Base-by-base conservation (phyloP, 23 red algal genomes). In the Agarophyton chilense region DNA sequence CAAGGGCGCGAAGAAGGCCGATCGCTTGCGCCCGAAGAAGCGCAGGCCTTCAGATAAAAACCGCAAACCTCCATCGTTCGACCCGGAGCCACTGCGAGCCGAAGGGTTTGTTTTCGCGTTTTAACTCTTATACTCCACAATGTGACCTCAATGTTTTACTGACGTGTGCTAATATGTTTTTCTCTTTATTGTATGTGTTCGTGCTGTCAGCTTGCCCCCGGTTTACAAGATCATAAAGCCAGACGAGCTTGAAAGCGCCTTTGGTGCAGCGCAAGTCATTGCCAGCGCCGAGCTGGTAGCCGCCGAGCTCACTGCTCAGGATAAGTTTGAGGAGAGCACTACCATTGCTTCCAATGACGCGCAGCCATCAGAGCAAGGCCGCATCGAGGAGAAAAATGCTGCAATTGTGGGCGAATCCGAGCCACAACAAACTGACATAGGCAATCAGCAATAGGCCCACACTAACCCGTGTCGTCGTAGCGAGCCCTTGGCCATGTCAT, bases 21-120 rank as follows among this genome's bases (percentile, higher is more conserved):
- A 92, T 60, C 89, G 86, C 44, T 31, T 34, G 35, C 87, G 94
- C 6, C 94, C 94, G 44, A 88, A 76, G 90, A 96, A 96, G 62
- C 87, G 83, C 54, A 72, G 94, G 50, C 88, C 88, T 13, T 96
- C 94, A 19, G 94, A 96, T 71, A 96, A 84, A 51, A 89, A 92
- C 72, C 87, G 94, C 64, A 82, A 77, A 64, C 87, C 94, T 29
- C 81, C 88, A 8, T n/a, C 68, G 4, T 92, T 80, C 53, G 46
- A 86, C 50, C 53, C 78, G 34, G 68, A 92, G 34, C 87, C 94
- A 12, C 89, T 96, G 19, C 73, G 65, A 39, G 94, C 93, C 46
- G 90, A 93, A 38, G 90, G 81, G 78, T 93, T 73, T 11, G 88
- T 91, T 72, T 34, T 38, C 22, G 0, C 11, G 1, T 21, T 14